Conservation (phyloP, 179 eudicot species). For the Pouteria campechiana region DNA sequence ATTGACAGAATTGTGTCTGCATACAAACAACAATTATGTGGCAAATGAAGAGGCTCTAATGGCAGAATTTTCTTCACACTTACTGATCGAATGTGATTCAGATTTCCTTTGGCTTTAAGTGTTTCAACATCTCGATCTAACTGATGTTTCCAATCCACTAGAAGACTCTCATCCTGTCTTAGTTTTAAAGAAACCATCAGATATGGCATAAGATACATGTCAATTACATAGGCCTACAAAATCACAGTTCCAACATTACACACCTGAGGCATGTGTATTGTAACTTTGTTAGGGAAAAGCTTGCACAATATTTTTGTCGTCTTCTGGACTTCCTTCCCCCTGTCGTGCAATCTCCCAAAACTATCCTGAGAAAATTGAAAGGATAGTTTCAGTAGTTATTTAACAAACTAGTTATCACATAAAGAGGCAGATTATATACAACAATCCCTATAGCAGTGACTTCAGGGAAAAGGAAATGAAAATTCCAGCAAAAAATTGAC, state of each 20-base stretch:
- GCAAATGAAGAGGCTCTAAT: too few species aligned
- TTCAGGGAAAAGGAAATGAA: too few species aligned
- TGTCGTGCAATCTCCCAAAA: constrained; percentile 89
- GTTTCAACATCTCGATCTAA: constrained; percentile 85
- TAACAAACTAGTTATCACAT: too few species aligned
- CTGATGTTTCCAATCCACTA: constrained; percentile 84
- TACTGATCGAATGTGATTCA: constrained; percentile 69
- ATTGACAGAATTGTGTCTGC: too few species aligned
- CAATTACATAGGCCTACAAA: not conserved
- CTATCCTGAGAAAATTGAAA: constrained; percentile 57
- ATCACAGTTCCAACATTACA: constrained; percentile 13
- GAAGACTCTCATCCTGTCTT: constrained; percentile 75
- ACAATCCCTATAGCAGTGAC: too few species aligned
- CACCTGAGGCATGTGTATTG: constrained; percentile 92
- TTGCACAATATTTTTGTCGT: constrained; percentile 58
- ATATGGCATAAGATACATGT: not conserved
- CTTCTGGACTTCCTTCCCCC: constrained; percentile 73
- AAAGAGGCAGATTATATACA: too few species aligned
- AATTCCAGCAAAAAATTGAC: too few species aligned
- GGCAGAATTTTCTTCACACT: too few species aligned
- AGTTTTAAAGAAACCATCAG: constrained; percentile 3
- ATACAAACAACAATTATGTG: too few species aligned
- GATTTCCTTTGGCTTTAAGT: constrained; percentile 81
- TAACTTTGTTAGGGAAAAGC: constrained; percentile 90
- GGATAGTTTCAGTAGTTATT: constrained; percentile 7